Conservation (phyloP, 2,329 filamentous ascomycete species). For the Exophiala alcalophila region DNA sequence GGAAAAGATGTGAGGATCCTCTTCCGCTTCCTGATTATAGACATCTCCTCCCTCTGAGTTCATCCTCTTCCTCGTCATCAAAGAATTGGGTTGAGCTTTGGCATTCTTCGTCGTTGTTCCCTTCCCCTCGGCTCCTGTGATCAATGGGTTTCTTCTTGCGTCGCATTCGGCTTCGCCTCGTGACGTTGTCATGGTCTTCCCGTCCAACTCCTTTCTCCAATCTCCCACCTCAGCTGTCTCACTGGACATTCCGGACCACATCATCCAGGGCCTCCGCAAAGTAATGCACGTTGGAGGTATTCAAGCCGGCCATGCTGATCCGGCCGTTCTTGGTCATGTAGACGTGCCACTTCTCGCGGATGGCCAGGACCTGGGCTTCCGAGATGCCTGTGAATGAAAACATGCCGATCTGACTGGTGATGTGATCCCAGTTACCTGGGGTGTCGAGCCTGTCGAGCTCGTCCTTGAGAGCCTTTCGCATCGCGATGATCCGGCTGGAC, state of each 20-base stretch:
- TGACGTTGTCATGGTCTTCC: neutral
- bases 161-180: neutral
- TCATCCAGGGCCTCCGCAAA: conserved; percentile 86
- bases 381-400: conserved; percentile 73
- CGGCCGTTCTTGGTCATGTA: conserved; percentile 88
- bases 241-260: conserved; percentile 56
- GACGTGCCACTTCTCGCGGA: conserved; percentile 50
- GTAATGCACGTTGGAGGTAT: conserved; percentile 87
- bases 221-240: neutral
- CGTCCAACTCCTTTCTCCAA: neutral
- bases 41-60: too few species aligned
- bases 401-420: conserved; percentile 99
- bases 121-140: too few species aligned
- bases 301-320: conserved; percentile 97
- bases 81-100: too few species aligned
- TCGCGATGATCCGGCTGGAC: conserved; percentile 90
- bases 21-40: too few species aligned
- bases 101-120: too few species aligned
- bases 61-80: too few species aligned
- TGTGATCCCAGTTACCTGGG: conserved; percentile 92
- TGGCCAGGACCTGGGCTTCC: conserved; percentile 46
- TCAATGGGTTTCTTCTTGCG: too few species aligned
- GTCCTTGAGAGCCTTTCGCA: conserved; percentile 73
- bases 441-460: conserved; percentile 83
- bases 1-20: too few species aligned